Evolutionary conservation across 768 basidiomycete genomes (phyloP).

Genomic region (Tylopilus cervinicoccineus): DNA sequence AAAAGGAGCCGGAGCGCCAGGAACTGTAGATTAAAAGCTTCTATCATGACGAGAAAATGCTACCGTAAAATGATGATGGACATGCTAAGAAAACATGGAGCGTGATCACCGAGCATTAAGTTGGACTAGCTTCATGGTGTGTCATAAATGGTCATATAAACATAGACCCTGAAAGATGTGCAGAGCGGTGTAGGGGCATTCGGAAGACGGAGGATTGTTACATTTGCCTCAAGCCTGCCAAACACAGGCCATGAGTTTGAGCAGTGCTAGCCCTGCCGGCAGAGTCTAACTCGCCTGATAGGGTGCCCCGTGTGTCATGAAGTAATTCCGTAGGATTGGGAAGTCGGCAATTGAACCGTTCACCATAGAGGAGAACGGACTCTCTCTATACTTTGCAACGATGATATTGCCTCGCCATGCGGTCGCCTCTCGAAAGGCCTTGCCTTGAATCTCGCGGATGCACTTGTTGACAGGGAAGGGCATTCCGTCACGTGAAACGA

Average conservation of each 20-base stretch:
- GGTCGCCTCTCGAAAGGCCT: conserved; percentile 50
- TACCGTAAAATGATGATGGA: conserved; percentile 19
- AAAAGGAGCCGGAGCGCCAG: conserved; percentile 15
- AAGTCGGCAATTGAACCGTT: conserved; percentile 83
- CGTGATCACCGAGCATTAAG: conserved; percentile 7
- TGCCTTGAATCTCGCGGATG: conserved; percentile 71
- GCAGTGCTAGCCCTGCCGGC: conserved; percentile 12
- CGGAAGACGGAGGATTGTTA: conserved; percentile 8
- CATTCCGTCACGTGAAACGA: conserved; percentile 73
- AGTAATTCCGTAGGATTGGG: conserved; percentile 75
- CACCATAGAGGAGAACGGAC: conserved; percentile 49
- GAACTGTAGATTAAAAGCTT: conserved; percentile 30
- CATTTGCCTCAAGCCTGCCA: conserved; percentile 25
- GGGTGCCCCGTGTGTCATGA: conserved; percentile 61
- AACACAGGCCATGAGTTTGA: conserved; percentile 21
- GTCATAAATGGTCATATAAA: conserved; percentile 28
- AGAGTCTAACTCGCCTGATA: conserved; percentile 32
- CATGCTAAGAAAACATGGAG: conserved; percentile 24
- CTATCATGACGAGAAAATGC: conserved; percentile 10
- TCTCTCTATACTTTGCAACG: conserved; percentile 62
- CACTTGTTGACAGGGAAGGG: conserved; percentile 77
- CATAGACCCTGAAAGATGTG: conserved; percentile 16
- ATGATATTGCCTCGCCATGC: conserved; percentile 83
- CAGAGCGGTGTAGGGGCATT: background rate
- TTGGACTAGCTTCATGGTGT: conserved; percentile 8